Base-by-base conservation (phyloP, 140 eudicot species). In the Erigeron philadelphicus region DNA sequence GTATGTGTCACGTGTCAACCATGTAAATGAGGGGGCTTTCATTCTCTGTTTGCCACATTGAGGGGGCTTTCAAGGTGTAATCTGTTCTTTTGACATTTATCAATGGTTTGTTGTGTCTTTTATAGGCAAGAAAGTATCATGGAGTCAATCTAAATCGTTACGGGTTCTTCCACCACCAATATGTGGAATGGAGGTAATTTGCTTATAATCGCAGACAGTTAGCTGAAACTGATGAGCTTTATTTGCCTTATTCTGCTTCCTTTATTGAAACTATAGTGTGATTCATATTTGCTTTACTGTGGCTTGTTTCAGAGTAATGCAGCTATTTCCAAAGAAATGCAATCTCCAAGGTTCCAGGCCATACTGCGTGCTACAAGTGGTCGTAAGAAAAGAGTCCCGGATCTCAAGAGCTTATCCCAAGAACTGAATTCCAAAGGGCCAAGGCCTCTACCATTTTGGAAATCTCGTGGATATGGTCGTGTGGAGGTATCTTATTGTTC, bases 261-360 rank as follows among this genome's bases (percentile, higher is more conserved):
- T 70, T 68, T 8, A n/a, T 18, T 67, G 40, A 66, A 63, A 31
- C 40, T 48, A 64, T 82, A 47, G 53, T n/a, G 66, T 59, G 49
- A 66, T 72, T 81, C 64, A 40, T 50, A 67, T 69, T 66, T 57
- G 66, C 13, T 63, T 64, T 58, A 18, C 76, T 78, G 59, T 76
- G 78, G 16, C 79, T 66, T 71, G 73, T 73, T 78, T 73, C 74
- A 93, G 97, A 90, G 86, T 68, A 75, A 81, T 78, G 83, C 84
- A 48, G 67, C 95, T 66, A 68, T 83, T 68, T 78, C 85, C 79
- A 93, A 89, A 83, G 99, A 89, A 80, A 79, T 87, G 74, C 90
- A 87, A 77, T 93, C 99, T 68, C 99, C 99, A 58, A 85, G 99
- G 45, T 89, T 93, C 62, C 99, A 89, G 81, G 99, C 99, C 61